A percentile compares a stretch with the other conserved stretches of the same genome.
Conservation (phyloP, 768 basidiomycete species). For the Clavulina sp. region DNA sequence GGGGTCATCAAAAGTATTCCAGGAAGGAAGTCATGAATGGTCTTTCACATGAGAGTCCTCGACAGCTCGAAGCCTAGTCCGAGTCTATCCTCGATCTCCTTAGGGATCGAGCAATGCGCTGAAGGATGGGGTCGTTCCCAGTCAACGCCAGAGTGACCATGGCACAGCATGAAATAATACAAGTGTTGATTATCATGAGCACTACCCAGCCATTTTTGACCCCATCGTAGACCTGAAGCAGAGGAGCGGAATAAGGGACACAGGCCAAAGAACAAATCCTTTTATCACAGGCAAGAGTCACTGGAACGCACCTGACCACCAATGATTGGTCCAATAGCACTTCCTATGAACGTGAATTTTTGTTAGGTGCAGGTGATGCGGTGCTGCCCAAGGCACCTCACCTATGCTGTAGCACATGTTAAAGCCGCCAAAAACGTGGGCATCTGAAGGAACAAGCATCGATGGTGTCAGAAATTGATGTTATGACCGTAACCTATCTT, state of each 20-base stretch:
- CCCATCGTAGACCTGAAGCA: neutral
- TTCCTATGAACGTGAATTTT: neutral
- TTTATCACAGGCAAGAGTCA: too few species aligned
- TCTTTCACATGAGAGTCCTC: too few species aligned
- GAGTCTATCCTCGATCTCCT: too few species aligned
- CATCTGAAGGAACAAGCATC: neutral
- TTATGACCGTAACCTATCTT: neutral
- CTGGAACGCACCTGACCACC: neutral
- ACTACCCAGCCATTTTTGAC: neutral
- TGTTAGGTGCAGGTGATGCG: neutral
- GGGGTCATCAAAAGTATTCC: too few species aligned
- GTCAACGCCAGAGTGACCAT: neutral
- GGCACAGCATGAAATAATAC: too few species aligned
- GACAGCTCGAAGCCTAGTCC: too few species aligned
- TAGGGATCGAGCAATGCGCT: too few species aligned
- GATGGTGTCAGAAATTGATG: too few species aligned
- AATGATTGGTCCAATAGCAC: neutral
- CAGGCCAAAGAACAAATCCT: neutral
- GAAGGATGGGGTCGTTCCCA: too few species aligned
- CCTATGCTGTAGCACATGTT: neutral
- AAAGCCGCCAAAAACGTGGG: neutral
- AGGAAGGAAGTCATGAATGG: too few species aligned
- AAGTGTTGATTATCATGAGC: neutral
- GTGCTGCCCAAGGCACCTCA: neutral
- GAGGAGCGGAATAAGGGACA: neutral